Percentiles rank a stretch among this genome's conserved stretches.
Conservation (phyloP, 192 early-diverging fungal genomes). For the Geranomyces michiganensis region DNA sequence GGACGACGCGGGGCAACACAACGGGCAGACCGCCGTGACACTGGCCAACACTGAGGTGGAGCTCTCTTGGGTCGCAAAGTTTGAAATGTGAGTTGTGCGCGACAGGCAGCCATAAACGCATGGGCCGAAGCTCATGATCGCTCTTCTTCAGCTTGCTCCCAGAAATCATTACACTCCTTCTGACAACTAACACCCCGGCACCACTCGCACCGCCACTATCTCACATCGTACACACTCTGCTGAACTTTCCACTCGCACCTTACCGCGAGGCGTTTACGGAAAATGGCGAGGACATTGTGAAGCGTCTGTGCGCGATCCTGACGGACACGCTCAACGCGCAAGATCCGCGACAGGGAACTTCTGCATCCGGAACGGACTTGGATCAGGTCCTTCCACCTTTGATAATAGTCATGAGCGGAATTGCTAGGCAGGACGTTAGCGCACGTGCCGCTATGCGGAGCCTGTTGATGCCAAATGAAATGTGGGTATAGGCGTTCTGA, state of each 20-base stretch:
- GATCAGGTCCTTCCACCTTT: constrained; percentile 74
- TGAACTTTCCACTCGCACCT: constrained; percentile 61
- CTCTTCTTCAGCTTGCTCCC: constrained; percentile 41
- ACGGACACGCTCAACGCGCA: not conserved
- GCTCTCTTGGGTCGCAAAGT: not conserved
- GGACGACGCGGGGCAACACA: not conserved
- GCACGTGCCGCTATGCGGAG: constrained; percentile 47
- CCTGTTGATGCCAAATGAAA: constrained; percentile 65
- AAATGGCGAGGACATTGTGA: constrained; percentile 4
- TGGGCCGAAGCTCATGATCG: not conserved
- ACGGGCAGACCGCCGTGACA: not conserved
- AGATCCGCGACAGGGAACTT: not conserved
- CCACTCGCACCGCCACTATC: constrained; percentile 74
- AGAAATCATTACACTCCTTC: constrained; percentile 16
- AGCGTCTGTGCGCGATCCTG: constrained; percentile 2
- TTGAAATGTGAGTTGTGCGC: constrained; percentile 19
- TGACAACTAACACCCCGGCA: constrained; percentile 11
- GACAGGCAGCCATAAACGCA: not conserved
- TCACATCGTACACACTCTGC: constrained; percentile 76
- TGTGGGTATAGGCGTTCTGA: constrained; percentile 52
- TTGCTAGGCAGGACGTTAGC: constrained; percentile 55
- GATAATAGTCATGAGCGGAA: constrained; percentile 61
- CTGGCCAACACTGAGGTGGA: not conserved
- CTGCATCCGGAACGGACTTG: constrained; percentile 22
- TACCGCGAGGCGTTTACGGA: constrained; percentile 38